Evolutionary conservation across 1,284 basidiomycete species (phyloP), one percentile per base, ranked within the genome.

Genomic region (Ganoderma sinense): DNA sequence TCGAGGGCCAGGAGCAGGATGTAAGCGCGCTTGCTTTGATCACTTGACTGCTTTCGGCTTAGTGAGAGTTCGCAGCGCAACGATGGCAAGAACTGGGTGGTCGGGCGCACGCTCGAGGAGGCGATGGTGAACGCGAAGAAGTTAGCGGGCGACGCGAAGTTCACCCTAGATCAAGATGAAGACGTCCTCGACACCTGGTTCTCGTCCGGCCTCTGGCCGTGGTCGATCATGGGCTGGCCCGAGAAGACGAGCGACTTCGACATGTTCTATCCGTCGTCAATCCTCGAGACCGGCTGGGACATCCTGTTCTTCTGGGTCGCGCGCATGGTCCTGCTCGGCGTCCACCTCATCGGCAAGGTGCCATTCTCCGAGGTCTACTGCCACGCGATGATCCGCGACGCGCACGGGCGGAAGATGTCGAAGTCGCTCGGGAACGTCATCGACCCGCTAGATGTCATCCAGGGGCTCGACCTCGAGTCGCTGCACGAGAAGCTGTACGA

Each of bases 251-350:
- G 67, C 16, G 97, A 98, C 79, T 76, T 96, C 40, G 81, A 90
- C 74, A 83, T 86, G 67, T 99, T 95, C 85, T 99, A 97, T 82
- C 98, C 98, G 0, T 86, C 95, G 11, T 90, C 92, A 26, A 77
- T 99, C 61, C 90, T 99, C 60, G 98, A 99, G 83, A 99, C 98
- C 0, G 98, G 98, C 61, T 99, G 98, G 97, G 98, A 99, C 76
- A 99, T 99, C 76, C 83, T 99, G 45, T 98, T 98, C 89, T 99
- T 99, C 91, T 99, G 98, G 98, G 97, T 99, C 26, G 97, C 98
- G 8, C 92, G 97, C 64, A 99, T 99, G 98, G 97, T 95, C 69
- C 87, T 99, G 80, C 91, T 99, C 51, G 97, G 98, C 67, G 85
- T 97, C 78, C 89, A 94, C 72, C 89, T 98, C 62, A 99, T 98